Base-by-base conservation (phyloP, 352 stramenopile genomes). In the Globisporangium heterothallicum region DNA sequence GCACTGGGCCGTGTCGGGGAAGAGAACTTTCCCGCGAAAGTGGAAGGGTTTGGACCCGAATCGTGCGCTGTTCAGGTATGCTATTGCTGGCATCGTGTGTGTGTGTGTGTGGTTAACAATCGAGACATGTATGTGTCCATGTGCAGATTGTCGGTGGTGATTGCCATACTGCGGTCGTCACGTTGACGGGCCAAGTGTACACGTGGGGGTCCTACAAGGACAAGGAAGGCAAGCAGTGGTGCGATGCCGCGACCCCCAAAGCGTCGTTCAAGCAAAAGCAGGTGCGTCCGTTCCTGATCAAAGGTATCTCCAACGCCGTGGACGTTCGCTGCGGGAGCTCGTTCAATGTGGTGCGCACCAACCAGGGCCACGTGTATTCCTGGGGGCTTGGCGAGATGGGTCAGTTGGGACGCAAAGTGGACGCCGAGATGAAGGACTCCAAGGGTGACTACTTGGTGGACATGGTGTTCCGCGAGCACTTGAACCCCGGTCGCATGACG, bases 191-290 rank as follows among this genome's bases (percentile, higher is more conserved):
- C 3, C 84, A 89, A 21, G 91, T 99, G 9, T 99, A 87, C 62
- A 81, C 90, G 10, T 98, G 92, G 90, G 97, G 97, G 38, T 90
- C 72, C 51, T 98, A 98, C 77, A 97, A 98, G 53, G 95, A 99
- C 75, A 98, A 98, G 71, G 92, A 98, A 66, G 93, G 92, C 42
- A 95, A 96, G 60, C 75, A 92, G 47, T 98, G 92, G 73, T 95
- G 84, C 38, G 74, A 97, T 55, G 70, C 84, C 0, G 57, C 70
- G 18, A 74, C 83, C 45, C 63, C 78, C 16, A 70, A 74, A 22
- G 74, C 56, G 13, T 64, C 84, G 21, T 96, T 95, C 59, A 92
- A 92, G 69, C 67, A 93, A 48, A 93, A 79, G 54, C 84, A 93
- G 64, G 24, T 42, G 48, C 50, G 57, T 22, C 83, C 85, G 25